A percentile compares a stretch with the other conserved stretches of the same genome.
These are phyloP conservation scores for Trypanosoma avium DNA, from an alignment of 208 protist species.

Conservation along the genomic window DNA sequence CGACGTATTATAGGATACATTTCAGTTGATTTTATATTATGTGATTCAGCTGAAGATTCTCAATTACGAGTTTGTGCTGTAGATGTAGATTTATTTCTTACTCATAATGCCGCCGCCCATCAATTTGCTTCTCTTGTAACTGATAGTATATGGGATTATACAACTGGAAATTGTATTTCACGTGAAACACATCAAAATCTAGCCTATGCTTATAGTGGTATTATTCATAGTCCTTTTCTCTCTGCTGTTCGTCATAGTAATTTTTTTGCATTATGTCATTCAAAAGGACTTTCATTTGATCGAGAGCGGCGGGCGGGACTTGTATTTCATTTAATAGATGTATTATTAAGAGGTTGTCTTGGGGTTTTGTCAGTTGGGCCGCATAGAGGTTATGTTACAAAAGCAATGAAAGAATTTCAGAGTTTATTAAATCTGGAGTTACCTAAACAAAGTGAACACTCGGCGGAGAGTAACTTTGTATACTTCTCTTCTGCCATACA, in stretches of 20 bases:
- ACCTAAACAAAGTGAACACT: conserved; percentile 84
- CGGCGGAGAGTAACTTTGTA: conserved; percentile 84
- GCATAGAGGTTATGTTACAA: conserved; percentile 34
- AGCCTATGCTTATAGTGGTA: conserved; percentile 83
- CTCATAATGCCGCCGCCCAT: conserved; percentile 82
- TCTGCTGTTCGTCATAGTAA: conserved; percentile 66
- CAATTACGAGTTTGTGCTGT: conserved; percentile 76
- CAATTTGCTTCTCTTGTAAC: conserved; percentile 49
- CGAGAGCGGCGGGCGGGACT: conserved; percentile 45
- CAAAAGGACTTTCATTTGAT: conserved; percentile 74
- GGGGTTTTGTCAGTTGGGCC: conserved; percentile 73
- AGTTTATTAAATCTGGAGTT: conserved; percentile 77
- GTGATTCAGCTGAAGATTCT: conserved; percentile 15
- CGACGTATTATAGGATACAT: conserved; percentile 89
- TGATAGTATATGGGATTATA: conserved; percentile 36
- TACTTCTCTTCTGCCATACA: conserved; percentile 81
- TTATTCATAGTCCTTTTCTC: conserved; percentile 90
- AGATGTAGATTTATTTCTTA: conserved; percentile 87
- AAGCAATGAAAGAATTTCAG: conserved; percentile 76
- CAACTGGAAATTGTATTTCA: conserved; percentile 24
- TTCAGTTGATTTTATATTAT: conserved; percentile 86
- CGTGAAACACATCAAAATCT: conserved; percentile 9
- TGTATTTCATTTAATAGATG: conserved; percentile 87
- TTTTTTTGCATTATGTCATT: conserved; percentile 86
- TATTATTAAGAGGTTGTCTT: conserved; percentile 77